Evolutionary conservation across 345 rosid species (phyloP), one percentile per base, ranked within the genome.

Genomic region (Ceriops tagal): DNA sequence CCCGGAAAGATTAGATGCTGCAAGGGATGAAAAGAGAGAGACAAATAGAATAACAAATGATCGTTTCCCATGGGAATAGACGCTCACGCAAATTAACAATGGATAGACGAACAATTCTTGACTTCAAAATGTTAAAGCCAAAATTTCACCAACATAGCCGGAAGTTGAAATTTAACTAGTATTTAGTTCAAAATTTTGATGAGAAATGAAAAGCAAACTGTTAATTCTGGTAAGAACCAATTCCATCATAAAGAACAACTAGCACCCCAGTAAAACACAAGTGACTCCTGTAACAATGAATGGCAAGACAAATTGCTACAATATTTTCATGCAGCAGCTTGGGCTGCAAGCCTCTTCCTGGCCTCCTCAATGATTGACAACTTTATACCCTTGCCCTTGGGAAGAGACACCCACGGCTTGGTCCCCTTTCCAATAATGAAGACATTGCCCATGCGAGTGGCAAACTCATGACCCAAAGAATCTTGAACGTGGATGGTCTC

Each of bases 311-410:
- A 27, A 20, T 56, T 30, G 6, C 2, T 28, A 56, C 4, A 56
- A 56, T 21, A 56, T 21, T 56, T 22, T 15, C 28, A 56, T 46
- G 86, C 82, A 53, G 87, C 75, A 24, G 84, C 73, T 68, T 87
- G 90, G 11, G 90, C 82, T 20, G 90, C 84, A 49, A 79, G 84
- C 82, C 92, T 87, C 87, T 83, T 91, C 82, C 84, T 84, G 2
- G 97, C 95, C 77, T 91, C 97, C 68, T 91, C 97, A 35, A 89
- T 89, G 83, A 91, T 79, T 3, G 91, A 84, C 28, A 91, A 74
- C 84, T 91, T 89, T 56, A 91, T 90, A 77, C 96, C 96, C 79
- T 85, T 90, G 72, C 96, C 96, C 85, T 85, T 90, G 11, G 96
- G 96, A 71, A 91, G 91, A 34, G 96, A 89, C 46, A 89, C 86